Conservation (phyloP, 1,284 basidiomycete genomes). For the Peniophora sp. region DNA sequence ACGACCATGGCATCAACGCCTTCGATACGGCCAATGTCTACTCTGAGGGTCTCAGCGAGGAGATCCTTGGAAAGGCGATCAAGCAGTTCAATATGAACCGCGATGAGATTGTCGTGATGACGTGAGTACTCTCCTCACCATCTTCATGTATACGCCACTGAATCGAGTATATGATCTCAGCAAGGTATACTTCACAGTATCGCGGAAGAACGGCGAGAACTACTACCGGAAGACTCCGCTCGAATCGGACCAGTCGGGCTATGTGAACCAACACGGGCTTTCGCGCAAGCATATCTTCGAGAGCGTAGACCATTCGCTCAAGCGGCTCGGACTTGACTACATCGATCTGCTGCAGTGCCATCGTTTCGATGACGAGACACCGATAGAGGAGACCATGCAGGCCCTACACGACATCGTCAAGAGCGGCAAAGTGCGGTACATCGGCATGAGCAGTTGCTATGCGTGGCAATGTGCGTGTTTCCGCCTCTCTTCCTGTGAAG, state of each 20-base stretch:
- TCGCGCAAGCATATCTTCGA: constrained; percentile 28
- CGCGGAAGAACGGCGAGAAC: constrained; percentile 6
- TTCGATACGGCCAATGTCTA: constrained; percentile 58
- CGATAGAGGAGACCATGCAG: constrained; percentile 32
- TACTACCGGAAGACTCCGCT: background rate
- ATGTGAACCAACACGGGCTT: constrained; percentile 29
- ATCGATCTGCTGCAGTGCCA: constrained; percentile 31
- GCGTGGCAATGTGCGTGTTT: constrained; percentile 21
- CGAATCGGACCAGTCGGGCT: constrained; percentile 14
- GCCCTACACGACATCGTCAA: constrained; percentile 34
- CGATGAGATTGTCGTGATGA: constrained; percentile 5
- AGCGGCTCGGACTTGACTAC: constrained; percentile 25
- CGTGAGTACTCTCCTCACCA: background rate
- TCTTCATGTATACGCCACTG: background rate
- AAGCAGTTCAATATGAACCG: background rate
- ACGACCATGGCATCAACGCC: constrained; percentile 49
- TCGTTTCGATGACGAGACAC: constrained; percentile 25
- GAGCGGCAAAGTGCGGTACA: constrained; percentile 30
- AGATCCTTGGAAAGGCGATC: constrained; percentile 1
- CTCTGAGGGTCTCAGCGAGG: background rate
- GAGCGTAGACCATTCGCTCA: constrained; percentile 23
- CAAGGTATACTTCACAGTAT: constrained; percentile 15
- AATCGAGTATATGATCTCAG: background rate
- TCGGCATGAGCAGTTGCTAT: constrained; percentile 29
- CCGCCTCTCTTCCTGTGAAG: background rate